Conservation (phyloP, 768 basidiomycete genomes). For the Trametes elegans region DNA sequence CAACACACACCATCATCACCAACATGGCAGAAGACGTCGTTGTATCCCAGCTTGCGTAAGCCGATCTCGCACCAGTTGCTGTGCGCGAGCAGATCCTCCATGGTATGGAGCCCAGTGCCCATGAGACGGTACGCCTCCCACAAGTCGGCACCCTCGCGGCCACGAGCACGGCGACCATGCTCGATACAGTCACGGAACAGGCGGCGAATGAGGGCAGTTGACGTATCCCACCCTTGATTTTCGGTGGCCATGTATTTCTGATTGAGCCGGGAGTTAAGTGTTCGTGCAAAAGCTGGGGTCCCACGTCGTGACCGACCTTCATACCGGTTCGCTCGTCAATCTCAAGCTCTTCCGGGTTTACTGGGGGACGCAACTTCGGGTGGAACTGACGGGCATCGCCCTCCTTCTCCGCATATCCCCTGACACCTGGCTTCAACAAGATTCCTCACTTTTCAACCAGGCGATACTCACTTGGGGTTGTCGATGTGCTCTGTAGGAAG, state of each 20-base stretch:
- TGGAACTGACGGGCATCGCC: constrained; percentile 73
- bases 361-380: constrained; percentile 71
- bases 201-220: constrained; percentile 63
- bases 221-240: constrained; percentile 69
- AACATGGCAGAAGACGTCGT: constrained; percentile 77
- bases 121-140: constrained; percentile 72
- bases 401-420: constrained; percentile 66
- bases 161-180: constrained; percentile 54
- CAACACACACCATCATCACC: constrained; percentile 50
- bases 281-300: neutral
- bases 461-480: constrained; percentile 59
- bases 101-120: constrained; percentile 64
- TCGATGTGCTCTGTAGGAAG: constrained; percentile 78
- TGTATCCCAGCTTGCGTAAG: constrained; percentile 65
- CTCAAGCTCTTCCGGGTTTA: constrained; percentile 68
- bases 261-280: neutral
- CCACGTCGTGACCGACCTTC: constrained; percentile 48
- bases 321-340: constrained; percentile 77
- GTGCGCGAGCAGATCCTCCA: constrained; percentile 77
- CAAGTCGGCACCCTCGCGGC: constrained; percentile 51
- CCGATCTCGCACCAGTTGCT: constrained; percentile 79
- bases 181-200: constrained; percentile 66
- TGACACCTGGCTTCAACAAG: too few species aligned
- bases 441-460: too few species aligned
- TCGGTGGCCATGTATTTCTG: constrained; percentile 81